Evolutionary conservation across 371 early-diverging fungal genomes (phyloP), one percentile per base, ranked within the genome.

Genomic region (Mortierella sp.): DNA sequence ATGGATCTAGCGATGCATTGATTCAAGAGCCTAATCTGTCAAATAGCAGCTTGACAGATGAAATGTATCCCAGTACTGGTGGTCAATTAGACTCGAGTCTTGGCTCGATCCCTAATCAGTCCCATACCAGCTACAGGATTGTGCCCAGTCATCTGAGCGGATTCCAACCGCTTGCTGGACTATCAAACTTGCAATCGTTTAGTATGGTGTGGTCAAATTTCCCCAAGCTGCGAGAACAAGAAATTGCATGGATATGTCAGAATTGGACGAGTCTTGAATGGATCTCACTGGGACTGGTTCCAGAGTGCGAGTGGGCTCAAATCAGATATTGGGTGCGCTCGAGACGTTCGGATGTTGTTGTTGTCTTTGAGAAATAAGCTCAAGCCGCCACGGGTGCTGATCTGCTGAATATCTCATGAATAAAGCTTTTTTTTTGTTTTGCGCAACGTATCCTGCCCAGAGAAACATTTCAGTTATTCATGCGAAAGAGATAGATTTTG

Each of bases 171-270:
- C 49, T 74, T 9, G 54, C 61, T 5, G 64, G 51, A 19, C 61
- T 74, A 17, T 45, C 10, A 22, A 19, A 59, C 4, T 55, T 74
- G 19, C 35, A 43, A 51, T 68, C 68, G 34, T 68, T 74, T 43
- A 63, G 61, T 28, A 54, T 74, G 61, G 42, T 55, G 8, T 68
- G 75, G 68, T 68, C 75, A 6, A 68, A 45, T 31, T 74, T 74
- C 35, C 69, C 75, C 15, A 55, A 59, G 54, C 54, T 74, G 22
- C 28, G 42, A 10, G 68, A 74, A 54, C 59, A 61, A 15, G 75
- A 74, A 26, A 47, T 68, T 1, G 75, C 42, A 23, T 74, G 75
- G 69, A 68, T 74, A 40, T 74, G 69, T 43, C 56, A 64, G 29
- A 53, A 68, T 9, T 74, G 75, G 75, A 58, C 45, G 4, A 40